Evolutionary conservation across 163 green algal species (phyloP), one percentile per base, ranked within the genome.

Genomic region (Chlamydomonas reinhardtii): DNA sequence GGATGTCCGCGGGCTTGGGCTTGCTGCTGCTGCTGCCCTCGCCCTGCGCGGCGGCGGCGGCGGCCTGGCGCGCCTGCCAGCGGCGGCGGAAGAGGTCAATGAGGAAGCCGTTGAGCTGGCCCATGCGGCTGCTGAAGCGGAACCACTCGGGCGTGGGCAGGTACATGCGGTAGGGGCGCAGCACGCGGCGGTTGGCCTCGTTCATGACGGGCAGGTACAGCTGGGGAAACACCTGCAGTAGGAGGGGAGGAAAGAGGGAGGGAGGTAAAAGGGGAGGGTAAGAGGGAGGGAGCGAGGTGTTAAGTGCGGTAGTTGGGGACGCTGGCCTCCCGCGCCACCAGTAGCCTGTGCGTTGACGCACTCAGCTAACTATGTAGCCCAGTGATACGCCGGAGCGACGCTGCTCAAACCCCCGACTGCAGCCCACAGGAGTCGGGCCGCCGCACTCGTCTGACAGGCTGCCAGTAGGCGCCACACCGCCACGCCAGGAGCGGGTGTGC

Each of bases 181-280:
- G 91, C 85, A 96, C 93, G 20, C 97, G 94, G 72, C 83, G 61
- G 90, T 99, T 98, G 88, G 88, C 93, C 91, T 99, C 97, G 82
- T 97, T 95, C 97, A 99, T 99, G 15, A 98, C 95, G 20, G 97
- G 97, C 54, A 99, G 92, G 89, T 99, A 99, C 77, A 99, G 92
- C 83, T 94, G 73, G 17, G 97, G 97, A 83, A 99, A 98, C 17
- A 99, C 93, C 92, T 96, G 91, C 39, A 48, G 39, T 5, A 48
- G 39, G 39, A 52, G 59, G 71, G 32, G 34, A 24, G 70, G 35
- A 0, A 37, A 35, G 34, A 16, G 34, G 69, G 70, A 31, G 35
- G 70, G 19, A 0, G 20, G 70, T 0, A 34, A 32, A 17, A 34
- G 70, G 35, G 35, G 48, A 56, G 17, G 19, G 11, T 22, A 19